Evolutionary conservation across 169 alveolate species (phyloP), one percentile per base, ranked within the genome.

Genomic region (Eimeria falciformis): DNA sequence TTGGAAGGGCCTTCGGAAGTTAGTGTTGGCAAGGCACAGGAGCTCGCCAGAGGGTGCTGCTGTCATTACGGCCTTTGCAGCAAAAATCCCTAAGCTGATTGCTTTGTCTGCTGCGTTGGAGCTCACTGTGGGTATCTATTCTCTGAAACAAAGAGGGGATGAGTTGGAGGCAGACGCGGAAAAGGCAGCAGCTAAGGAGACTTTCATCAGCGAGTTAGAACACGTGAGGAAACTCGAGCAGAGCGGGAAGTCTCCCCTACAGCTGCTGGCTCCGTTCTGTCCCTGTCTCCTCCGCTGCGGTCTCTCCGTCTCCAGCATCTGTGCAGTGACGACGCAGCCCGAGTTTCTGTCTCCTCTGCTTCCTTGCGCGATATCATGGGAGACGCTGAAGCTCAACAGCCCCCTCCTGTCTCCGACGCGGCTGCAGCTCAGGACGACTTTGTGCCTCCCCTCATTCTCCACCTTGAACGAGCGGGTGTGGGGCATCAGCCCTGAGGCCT

Each of bases 331-430:
- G 25, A 50, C 83, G 66, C 82, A 71, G 56, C 82, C 82, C n/a
- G 82, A 71, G 47, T 83, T 37, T 27, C 83, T 27, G 68, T 84
- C 71, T 62, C 91, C 91, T 4, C 45, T 84, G 73, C 50, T 53
- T 7, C 91, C 91, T 37, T 71, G 68, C 7, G 66, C 81, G 21
- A 45, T 84, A 9, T 55, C 91, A 23, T 84, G 91, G 91, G 56
- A 33, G 50, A 29, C 73, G 83, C 77, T 84, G 58, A 45, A 47
- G 69, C 68, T 47, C n/a, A 23, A 47, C 68, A 84, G 56, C 65
- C 91, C 91, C 27, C 29, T 84, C 40, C 50, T 84, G 58, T 33
- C 91, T n/a, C 91, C 91, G 33, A 73, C 53, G 25, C 82, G 91
- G 43, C 33, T n/a, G 27, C 75, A 23, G 55, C 83, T 62, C 14